Percentiles rank a stretch among this genome's conserved stretches.
Evolutionary conservation across 345 rosid genomes (phyloP).

Genomic region (Boechera stricta): DNA sequence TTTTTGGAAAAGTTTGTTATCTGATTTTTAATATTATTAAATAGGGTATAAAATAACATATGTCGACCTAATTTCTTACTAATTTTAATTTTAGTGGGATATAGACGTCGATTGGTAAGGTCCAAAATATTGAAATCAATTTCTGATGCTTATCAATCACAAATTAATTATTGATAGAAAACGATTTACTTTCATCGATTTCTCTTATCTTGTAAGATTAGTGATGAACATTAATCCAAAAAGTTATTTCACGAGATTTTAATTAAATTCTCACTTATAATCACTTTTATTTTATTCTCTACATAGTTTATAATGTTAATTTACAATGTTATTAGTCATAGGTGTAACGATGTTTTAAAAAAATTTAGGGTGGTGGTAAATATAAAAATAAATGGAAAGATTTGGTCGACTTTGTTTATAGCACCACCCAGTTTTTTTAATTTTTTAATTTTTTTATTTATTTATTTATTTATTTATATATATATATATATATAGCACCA

Average conservation of each 20-base stretch:
- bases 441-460: too few species aligned
- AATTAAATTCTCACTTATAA: too few species aligned
- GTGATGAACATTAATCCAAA: too few species aligned
- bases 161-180: neutral
- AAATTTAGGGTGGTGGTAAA: neutral
- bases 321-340: neutral
- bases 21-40: too few species aligned
- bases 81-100: slow-evolving; percentile 2
- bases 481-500: neutral
- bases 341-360: neutral
- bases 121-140: neutral
- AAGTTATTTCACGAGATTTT: too few species aligned
- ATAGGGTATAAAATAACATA: too few species aligned
- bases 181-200: too few species aligned
- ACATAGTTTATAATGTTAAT: too few species aligned
- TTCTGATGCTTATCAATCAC: neutral
- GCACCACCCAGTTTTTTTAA: too few species aligned
- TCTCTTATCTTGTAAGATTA: too few species aligned
- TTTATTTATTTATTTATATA: too few species aligned
- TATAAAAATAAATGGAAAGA: neutral
- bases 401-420: neutral
- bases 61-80: neutral
- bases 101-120: neutral
- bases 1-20: neutral
- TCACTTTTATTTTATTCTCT: neutral